Conservation (phyloP, 441 rosid genomes). For the Brassica hybrid region DNA sequence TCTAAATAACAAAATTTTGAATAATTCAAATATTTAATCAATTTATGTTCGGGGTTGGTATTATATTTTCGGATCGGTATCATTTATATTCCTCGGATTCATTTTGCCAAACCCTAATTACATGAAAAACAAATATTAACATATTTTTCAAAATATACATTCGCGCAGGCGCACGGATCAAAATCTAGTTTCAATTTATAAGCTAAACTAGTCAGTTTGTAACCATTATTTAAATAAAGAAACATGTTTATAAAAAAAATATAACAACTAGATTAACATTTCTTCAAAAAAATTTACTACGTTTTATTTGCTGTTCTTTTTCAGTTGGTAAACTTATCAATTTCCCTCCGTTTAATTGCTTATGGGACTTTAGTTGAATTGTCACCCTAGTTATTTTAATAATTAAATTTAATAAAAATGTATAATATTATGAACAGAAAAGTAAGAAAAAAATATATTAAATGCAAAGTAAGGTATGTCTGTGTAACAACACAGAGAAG, state of each 20-base stretch:
- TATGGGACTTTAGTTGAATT: not conserved
- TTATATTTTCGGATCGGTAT: too few species aligned
- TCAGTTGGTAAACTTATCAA: not conserved
- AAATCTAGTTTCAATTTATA: not conserved
- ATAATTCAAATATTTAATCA: too few species aligned
- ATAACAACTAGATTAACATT: not conserved
- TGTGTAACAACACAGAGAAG: constrained; percentile 35
- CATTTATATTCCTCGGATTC: too few species aligned
- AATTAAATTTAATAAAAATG: not conserved
- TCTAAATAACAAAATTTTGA: too few species aligned
- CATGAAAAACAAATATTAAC: too few species aligned
- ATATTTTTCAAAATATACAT: too few species aligned
- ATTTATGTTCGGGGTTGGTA: too few species aligned
- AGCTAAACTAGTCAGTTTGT: not conserved
- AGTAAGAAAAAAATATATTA: constrained; percentile 8
- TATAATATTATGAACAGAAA: not conserved
- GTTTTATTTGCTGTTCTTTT: not conserved
- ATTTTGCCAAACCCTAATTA: too few species aligned
- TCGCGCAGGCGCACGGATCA: too few species aligned
- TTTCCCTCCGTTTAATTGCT: not conserved
- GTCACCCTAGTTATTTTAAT: not conserved
- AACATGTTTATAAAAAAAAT: not conserved
- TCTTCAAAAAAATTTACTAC: not conserved
- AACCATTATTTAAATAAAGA: not conserved
- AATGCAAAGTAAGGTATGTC: constrained; percentile 41